Evolutionary conservation across 208 protist species (phyloP), one percentile per base, ranked within the genome.

Genomic region (Acanthamoeba castellanii): DNA sequence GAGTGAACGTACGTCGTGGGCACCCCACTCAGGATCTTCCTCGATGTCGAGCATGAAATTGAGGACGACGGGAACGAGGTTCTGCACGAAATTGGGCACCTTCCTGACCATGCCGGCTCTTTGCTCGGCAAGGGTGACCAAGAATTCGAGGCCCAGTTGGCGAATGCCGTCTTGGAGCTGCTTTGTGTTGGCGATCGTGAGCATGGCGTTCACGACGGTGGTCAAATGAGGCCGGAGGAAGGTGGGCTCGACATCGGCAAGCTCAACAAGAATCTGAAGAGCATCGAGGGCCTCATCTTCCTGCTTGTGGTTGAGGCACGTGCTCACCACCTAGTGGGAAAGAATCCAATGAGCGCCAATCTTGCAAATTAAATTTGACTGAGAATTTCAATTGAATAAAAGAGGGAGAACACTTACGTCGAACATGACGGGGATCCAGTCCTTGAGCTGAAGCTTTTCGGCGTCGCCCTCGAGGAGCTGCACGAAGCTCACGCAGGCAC

Each of bases 61-160:
- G 37, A 97, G 92, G 42, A 72, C 74, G 20, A 97, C 47, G 34
- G 95, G 96, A 27, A 97, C 16, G 16, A 94, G 57, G 45, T 94
- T 94, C 66, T 82, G 59, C 82, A 92, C 85, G 76, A 96, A 97
- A 42, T 37, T 72, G 47, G 32, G 78, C 25, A 95, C 85, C 72
- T 96, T 96, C n/a, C 97, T 95, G 30, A 95, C 82, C 72, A 96
- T 92, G 42, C 76, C 95, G 72, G 97, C 70, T 76, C 91, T 95
- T 11, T 95, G 72, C 94, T 98, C 96, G 14, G 95, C 93, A 68
- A 97, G 9, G 22, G 96, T 97, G 32, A 97, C 72, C 25, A 98
- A 81, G 82, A 98, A 96, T 78, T 98, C 97, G 27, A 98, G 82
- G 11, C 94, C 96, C 14, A 97, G 94, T 47, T 97, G 97, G 76